Evolutionary conservation across 2,329 filamentous ascomycete species (phyloP).

Genomic region (Alternaria longipes): DNA sequence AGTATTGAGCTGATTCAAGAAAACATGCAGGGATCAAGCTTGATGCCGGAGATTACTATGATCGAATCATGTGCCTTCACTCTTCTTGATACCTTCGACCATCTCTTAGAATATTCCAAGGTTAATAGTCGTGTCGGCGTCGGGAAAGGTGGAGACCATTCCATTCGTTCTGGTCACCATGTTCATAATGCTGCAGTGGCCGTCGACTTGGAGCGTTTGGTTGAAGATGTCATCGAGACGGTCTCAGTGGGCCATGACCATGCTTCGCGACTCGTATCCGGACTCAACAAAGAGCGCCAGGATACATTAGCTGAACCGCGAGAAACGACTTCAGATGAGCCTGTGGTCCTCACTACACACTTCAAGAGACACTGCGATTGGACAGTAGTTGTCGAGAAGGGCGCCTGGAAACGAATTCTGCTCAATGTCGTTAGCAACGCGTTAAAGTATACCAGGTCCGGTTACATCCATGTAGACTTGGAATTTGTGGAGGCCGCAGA

Average conservation of each 20-base stretch:
- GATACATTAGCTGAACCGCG: neutral
- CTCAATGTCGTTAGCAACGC: slow-evolving; percentile 37
- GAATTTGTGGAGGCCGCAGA: slow-evolving; percentile 4
- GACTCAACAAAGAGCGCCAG: slow-evolving; percentile 10
- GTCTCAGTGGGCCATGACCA: slow-evolving; percentile 17
- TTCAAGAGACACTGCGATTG: slow-evolving; percentile 13
- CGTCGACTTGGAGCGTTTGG: slow-evolving; percentile 11
- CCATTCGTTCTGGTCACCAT: neutral
- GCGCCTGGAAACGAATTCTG: slow-evolving; percentile 30
- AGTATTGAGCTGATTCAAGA: slow-evolving; percentile 59
- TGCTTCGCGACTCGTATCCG: slow-evolving; percentile 6
- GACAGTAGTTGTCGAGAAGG: slow-evolving; percentile 14
- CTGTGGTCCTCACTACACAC: slow-evolving; percentile 14
- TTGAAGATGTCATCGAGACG: slow-evolving; percentile 16
- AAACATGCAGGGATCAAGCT: slow-evolving; percentile 46
- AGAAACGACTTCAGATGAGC: neutral
- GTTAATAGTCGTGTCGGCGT: slow-evolving; percentile 21
- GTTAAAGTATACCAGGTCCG: slow-evolving; percentile 31
- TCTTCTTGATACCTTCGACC: slow-evolving; percentile 54
- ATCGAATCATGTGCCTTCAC: slow-evolving; percentile 60
- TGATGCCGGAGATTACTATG: slow-evolving; percentile 56
- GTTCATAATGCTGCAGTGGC: neutral
- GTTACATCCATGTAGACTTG: slow-evolving; percentile 25
- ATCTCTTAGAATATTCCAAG: slow-evolving; percentile 35
- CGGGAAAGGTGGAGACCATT: neutral